phyloP scores from a whole-genome alignment of 2,329 filamentous ascomycete genomes.

The Clonostachys rosea region DNA sequence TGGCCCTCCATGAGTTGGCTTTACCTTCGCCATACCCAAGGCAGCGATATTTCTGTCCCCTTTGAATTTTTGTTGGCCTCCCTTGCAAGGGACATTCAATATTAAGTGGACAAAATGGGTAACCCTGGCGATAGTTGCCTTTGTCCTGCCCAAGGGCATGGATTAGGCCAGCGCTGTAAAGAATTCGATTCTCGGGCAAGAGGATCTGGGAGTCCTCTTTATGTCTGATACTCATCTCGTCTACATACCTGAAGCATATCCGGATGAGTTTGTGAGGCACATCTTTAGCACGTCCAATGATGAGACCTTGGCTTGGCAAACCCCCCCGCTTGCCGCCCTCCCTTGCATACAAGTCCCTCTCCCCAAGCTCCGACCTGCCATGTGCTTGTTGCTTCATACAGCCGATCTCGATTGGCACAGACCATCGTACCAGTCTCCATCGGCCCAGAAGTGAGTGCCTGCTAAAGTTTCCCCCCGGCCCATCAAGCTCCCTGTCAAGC shows the following conservation, averaged over 20 bases:
- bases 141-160: too few species aligned
- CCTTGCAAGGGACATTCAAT: too few species aligned
- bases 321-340: constrained; percentile 16
- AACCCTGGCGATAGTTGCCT: too few species aligned
- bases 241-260: constrained; percentile 24
- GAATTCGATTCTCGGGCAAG: constrained; percentile 2
- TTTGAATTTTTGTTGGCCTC: too few species aligned
- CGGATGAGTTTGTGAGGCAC: background rate
- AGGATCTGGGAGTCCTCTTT: background rate
- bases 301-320: constrained; percentile 10
- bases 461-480: constrained; percentile 1
- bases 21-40: too few species aligned
- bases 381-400: constrained; percentile 21
- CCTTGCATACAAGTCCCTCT: constrained; percentile 18
- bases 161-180: background rate
- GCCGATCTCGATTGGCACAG: constrained; percentile 18
- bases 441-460: constrained; percentile 9
- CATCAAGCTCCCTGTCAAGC: background rate
- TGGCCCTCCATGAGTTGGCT: too few species aligned
- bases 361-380: constrained; percentile 18
- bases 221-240: constrained; percentile 35
- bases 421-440: constrained; percentile 16
- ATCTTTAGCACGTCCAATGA: constrained; percentile 7
- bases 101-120: too few species aligned
- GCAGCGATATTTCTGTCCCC: too few species aligned